Conservation (phyloP, 441 rosid genomes). For the Manihot esculenta region DNA sequence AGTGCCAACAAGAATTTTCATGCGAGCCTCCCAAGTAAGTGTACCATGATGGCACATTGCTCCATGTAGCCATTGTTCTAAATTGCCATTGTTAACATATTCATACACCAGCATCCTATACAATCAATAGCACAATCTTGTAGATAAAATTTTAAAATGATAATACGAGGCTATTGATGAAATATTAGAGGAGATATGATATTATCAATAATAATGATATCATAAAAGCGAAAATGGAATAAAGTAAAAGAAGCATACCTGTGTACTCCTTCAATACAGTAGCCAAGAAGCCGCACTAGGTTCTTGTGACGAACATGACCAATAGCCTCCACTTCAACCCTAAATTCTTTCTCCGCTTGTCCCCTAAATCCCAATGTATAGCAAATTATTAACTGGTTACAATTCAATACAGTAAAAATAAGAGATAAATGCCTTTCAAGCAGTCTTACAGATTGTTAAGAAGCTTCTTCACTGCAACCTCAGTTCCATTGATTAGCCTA, state of each 20-base stretch:
- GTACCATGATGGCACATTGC: conserved; percentile 76
- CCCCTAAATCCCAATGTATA: conserved; percentile 48
- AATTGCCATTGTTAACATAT: conserved; percentile 89
- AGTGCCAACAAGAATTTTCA: conserved; percentile 82
- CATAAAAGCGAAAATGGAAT: conserved; percentile 6
- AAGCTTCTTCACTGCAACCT: conserved; percentile 96
- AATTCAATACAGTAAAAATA: conserved; percentile 3
- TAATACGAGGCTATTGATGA: background rate
- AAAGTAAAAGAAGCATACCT: conserved; percentile 48
- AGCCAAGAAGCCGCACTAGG: conserved; percentile 88
- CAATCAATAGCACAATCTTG: conserved; percentile 3
- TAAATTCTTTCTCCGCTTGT: conserved; percentile 90
- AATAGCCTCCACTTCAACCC: conserved; percentile 96
- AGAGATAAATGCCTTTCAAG: conserved; percentile 14
- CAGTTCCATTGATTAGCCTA: conserved; percentile 76
- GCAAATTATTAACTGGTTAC: conserved; percentile 9
- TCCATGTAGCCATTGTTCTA: conserved; percentile 97
- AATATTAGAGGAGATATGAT: background rate
- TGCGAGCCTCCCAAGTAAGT: conserved; percentile 93
- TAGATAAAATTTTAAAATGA: conserved; percentile 12
- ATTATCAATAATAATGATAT: background rate
- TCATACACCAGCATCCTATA: conserved; percentile 86
- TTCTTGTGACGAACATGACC: conserved; percentile 97
- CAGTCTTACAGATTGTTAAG: conserved; percentile 84
- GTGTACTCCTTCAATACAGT: conserved; percentile 86